Conservation (phyloP, 1,139 yeast genomes). For the Candida buenavistaensis region DNA sequence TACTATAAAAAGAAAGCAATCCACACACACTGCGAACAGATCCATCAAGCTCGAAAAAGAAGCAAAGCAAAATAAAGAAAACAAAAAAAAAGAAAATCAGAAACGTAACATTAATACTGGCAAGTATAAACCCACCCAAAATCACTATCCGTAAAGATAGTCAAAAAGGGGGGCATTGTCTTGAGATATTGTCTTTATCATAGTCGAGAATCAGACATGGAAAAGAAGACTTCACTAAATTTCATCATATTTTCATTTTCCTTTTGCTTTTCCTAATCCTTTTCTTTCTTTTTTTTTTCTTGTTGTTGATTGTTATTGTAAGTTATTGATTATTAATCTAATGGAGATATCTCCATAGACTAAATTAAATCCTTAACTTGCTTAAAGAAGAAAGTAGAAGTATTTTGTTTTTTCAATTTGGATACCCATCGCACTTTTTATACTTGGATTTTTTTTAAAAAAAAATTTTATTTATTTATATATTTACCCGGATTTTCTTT, state of each 20-base stretch:
- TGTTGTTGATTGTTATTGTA: no score
- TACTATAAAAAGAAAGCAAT: no score
- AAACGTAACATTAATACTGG: slow-evolving; percentile 69
- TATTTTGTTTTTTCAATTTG: no score
- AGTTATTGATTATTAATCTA: slow-evolving; percentile 5
- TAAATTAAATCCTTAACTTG: slow-evolving; percentile 6
- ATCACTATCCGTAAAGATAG: slow-evolving; percentile 1
- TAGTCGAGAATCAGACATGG: slow-evolving; percentile 79
- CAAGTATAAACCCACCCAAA: slow-evolving; percentile 66
- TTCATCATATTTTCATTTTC: slow-evolving; percentile 48
- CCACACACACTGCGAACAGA: no score
- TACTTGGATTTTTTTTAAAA: no score
- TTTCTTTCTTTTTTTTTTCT: no score
- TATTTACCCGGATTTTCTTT: no score
- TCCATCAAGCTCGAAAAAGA: no score
- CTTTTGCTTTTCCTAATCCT: no score
- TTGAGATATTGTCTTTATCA: slow-evolving; percentile 65
- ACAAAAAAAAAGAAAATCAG: slow-evolving; percentile 41
- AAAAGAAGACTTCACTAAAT: slow-evolving; percentile 63
- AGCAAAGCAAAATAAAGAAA: slow-evolving; percentile 1
- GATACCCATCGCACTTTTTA: no score
- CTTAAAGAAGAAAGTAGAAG: no score
- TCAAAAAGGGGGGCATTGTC: slow-evolving; percentile 39
- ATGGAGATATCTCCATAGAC: slow-evolving; percentile 4
- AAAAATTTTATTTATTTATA: no score